Evolutionary conservation across 768 basidiomycete genomes (phyloP), one percentile per base, ranked within the genome.

Genomic region (Asterophora lycoperdoides): DNA sequence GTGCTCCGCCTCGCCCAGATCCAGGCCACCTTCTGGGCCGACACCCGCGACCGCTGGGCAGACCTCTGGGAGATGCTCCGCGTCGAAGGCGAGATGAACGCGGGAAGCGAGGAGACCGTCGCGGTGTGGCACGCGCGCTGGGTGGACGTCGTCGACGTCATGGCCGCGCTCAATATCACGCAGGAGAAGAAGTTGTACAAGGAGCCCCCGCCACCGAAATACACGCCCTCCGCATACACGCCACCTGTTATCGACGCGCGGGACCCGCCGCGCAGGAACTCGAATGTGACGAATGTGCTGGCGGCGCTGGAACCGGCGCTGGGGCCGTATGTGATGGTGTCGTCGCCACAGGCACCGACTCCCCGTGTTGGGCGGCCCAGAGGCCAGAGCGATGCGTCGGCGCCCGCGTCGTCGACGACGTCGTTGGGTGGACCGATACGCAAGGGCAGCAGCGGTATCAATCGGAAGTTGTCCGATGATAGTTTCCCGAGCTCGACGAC

Each of bases 41-140:
- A 78, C 33, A 75, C 86, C 5, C 72, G 77, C 36, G 79, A 80
- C 42, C 70, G 76, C 23, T 92, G 89, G 89, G 76, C 72, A 1
- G 83, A 81, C n/a, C 66, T 92, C n/a, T 92, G 89, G 89, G 86
- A 90, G 51, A 86, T 84, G 60, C 66, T 87, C n/a, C 69, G 77
- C 8, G 80, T 85, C 4, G 86, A 86, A 15, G 83, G 82, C 1
- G 83, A 86, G 68, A 64, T 77, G 68, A 83, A 83, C 52, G 81
- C 76, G 0, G 83, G 81, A 6, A 75, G 75, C 5, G 75, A 73
- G 8, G 89, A 90, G 70, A 91, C 89, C 17, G 59, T 82, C 20
- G 71, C 71, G 0, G 84, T 89, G 8, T 92, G 89, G 89, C 71
- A 73, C 60, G 69, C 71, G 33, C 69, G 89, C 13, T 91, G 81